Conservation (phyloP, 495 filamentous ascomycete genomes). For the Trichoderma virens region DNA sequence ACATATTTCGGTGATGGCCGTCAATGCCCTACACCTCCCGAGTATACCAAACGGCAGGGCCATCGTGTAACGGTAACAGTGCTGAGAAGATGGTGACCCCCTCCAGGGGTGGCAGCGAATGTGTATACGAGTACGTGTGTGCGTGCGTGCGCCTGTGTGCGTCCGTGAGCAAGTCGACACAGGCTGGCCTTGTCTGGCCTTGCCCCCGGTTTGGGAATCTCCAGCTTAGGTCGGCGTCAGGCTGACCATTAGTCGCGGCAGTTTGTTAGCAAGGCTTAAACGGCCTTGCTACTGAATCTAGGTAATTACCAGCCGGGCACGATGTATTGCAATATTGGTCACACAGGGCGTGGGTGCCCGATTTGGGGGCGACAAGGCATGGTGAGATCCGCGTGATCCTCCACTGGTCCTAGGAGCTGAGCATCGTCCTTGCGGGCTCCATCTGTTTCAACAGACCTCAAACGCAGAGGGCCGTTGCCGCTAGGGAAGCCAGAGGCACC, state of each 20-base stretch:
- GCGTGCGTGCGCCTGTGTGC: background rate
- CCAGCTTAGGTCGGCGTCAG: background rate
- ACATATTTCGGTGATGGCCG: slow-evolving; percentile 3
- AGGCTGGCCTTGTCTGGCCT: background rate
- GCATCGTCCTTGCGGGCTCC: too few species aligned
- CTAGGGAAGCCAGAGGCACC: slow-evolving; percentile 1
- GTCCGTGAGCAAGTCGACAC: background rate
- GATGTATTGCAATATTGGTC: background rate
- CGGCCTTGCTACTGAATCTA: background rate
- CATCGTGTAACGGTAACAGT: background rate
- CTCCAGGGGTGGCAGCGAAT: background rate
- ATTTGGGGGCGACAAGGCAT: background rate
- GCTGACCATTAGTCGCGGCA: background rate
- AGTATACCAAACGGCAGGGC: background rate
- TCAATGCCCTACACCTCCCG: background rate
- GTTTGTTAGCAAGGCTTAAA: background rate
- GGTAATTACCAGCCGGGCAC: background rate
- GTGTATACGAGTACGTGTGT: background rate
- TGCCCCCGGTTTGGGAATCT: background rate
- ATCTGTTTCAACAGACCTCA: background rate
- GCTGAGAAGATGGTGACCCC: background rate
- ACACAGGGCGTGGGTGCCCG: background rate
- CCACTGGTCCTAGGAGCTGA: background rate
- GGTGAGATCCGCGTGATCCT: background rate
- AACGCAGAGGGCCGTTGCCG: background rate